Conservation (phyloP, 768 basidiomycete species). For the Russula lepida region DNA sequence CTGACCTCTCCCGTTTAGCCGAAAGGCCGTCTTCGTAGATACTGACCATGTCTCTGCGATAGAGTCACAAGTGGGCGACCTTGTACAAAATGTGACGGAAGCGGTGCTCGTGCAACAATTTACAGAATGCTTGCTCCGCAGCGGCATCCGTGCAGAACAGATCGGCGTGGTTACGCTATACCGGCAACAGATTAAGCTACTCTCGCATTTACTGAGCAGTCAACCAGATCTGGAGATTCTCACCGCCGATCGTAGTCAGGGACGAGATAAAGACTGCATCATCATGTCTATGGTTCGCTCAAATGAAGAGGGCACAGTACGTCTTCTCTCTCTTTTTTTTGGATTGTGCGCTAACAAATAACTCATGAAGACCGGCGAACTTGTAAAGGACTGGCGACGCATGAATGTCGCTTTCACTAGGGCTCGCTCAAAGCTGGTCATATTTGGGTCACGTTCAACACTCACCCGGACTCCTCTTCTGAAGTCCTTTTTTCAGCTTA, state of each 20-base stretch:
- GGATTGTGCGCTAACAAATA: background rate
- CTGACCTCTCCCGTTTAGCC: slow-evolving; percentile 35
- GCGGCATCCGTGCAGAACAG: slow-evolving; percentile 60
- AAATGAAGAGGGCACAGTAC: slow-evolving; percentile 66
- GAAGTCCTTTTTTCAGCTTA: slow-evolving; percentile 65
- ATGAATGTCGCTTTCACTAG: slow-evolving; percentile 97
- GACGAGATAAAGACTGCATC: slow-evolving; percentile 92
- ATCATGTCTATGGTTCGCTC: slow-evolving; percentile 89
- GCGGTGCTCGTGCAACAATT: slow-evolving; percentile 62
- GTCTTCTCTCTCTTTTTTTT: slow-evolving; percentile 25
- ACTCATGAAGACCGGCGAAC: slow-evolving; percentile 66
- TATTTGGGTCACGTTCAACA: slow-evolving; percentile 82
- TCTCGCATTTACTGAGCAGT: slow-evolving; percentile 54
- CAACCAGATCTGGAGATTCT: slow-evolving; percentile 66
- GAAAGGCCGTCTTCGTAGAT: slow-evolving; percentile 88
- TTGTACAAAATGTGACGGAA: slow-evolving; percentile 85
- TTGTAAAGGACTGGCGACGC: slow-evolving; percentile 91
- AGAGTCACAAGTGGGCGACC: slow-evolving; percentile 78
- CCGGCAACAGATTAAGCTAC: slow-evolving; percentile 89
- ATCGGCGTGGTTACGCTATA: slow-evolving; percentile 90
- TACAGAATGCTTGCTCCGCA: slow-evolving; percentile 50
- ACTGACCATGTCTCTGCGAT: slow-evolving; percentile 74
- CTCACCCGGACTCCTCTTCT: slow-evolving; percentile 55
- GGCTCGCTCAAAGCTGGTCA: slow-evolving; percentile 81
- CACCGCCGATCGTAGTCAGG: slow-evolving; percentile 91